Percentiles rank a stretch among this genome's conserved stretches.
These are phyloP conservation scores for Annulohypoxylon maeteangense DNA, from an alignment of 495 filamentous ascomycete genomes.

Conservation along the genomic window DNA sequence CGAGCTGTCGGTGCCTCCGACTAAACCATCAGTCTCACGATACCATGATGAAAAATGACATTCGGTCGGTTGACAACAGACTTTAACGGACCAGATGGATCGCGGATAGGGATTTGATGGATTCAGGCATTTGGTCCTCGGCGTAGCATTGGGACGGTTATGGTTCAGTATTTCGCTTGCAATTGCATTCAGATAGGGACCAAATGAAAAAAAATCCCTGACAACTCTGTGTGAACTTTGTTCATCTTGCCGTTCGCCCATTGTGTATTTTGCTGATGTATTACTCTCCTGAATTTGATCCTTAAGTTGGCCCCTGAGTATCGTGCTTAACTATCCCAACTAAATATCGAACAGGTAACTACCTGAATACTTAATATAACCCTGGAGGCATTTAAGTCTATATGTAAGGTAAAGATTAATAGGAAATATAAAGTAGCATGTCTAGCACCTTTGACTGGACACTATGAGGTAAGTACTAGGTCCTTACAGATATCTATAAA, in stretches of 20 bases:
- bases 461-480: too few species aligned
- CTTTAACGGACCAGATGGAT: conserved; percentile 45
- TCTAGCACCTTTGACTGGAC: neutral
- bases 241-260: neutral
- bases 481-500: neutral
- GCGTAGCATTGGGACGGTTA: conserved; percentile 51
- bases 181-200: conserved; percentile 50
- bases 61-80: conserved; percentile 39
- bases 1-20: conserved; percentile 69
- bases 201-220: conserved; percentile 44
- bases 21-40: conserved; percentile 57
- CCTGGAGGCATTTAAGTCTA: too few species aligned
- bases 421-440: neutral
- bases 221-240: conserved; percentile 31
- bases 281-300: too few species aligned
- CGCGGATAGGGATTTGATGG: conserved; percentile 45
- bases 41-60: conserved; percentile 47
- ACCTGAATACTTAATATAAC: too few species aligned
- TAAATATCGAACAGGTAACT: neutral
- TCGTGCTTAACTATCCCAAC: neutral
- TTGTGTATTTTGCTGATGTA: neutral
- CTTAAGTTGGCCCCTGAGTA: neutral
- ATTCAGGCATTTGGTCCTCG: conserved; percentile 50
- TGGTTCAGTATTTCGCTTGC: conserved; percentile 46
- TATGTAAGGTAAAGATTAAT: too few species aligned